These are phyloP conservation scores for Corymbia calophylla DNA, from an alignment of 441 rosid species.

Conservation along the genomic window DNA sequence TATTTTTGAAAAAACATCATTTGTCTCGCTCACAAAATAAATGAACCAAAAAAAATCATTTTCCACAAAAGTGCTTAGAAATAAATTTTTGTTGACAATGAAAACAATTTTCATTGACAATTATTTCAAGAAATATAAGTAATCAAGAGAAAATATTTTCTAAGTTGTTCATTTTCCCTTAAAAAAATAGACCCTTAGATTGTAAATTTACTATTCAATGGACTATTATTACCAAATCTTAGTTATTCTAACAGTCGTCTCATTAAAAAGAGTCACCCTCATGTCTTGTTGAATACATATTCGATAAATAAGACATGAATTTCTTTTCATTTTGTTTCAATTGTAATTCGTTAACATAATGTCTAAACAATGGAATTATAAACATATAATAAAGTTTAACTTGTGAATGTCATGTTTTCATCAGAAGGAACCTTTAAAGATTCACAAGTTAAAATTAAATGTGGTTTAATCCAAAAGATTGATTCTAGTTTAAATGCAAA, in stretches of 20 bases:
- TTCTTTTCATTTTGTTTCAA: neutral
- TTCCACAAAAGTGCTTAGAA: neutral
- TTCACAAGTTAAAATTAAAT: neutral
- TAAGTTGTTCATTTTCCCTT: neutral
- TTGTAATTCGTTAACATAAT: neutral
- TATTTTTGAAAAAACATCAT: neutral
- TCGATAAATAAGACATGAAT: neutral
- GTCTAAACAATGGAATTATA: neutral
- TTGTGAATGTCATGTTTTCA: neutral
- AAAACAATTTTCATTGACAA: neutral
- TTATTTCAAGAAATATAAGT: neutral
- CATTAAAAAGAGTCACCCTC: neutral
- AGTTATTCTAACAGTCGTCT: neutral
- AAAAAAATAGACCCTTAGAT: neutral
- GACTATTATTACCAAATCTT: neutral
- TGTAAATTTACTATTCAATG: neutral
- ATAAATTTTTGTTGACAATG: neutral
- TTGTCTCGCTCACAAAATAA: neutral
- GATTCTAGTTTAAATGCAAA: neutral
- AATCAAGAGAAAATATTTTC: neutral
- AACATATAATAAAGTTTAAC: too few relatives aligned
- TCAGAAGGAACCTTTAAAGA: neutral
- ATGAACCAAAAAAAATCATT: neutral
- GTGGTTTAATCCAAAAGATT: neutral
- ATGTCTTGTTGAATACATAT: neutral